Conservation (phyloP, 2,329 filamentous ascomycete species). For the Colletotrichum sp. region DNA sequence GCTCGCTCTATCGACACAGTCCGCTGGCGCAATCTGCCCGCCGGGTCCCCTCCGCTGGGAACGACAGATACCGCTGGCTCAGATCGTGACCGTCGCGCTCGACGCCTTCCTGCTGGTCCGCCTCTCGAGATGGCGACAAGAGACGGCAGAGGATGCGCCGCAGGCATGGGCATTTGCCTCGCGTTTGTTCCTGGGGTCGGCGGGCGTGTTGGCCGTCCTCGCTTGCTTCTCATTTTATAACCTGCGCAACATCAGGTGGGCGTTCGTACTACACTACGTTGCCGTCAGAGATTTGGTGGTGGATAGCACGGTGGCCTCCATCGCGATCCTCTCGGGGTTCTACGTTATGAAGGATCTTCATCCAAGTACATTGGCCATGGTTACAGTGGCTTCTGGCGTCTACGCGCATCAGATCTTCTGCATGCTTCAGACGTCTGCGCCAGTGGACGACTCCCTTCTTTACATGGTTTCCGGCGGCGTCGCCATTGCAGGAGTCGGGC, state of each 20-base stretch:
- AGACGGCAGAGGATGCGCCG: constrained; percentile 25
- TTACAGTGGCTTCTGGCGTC: constrained; percentile 26
- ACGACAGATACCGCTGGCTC: constrained; percentile 32
- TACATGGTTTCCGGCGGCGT: not conserved
- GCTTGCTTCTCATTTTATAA: constrained; percentile 33
- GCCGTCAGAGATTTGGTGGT: constrained; percentile 32
- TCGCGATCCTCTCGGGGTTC: constrained; percentile 29
- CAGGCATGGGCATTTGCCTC: constrained; percentile 27
- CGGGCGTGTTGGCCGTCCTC: constrained; percentile 27
- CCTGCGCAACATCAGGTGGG: constrained; percentile 30
- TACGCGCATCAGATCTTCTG: constrained; percentile 26
- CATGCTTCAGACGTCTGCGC: not conserved
- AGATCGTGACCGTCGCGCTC: constrained; percentile 29
- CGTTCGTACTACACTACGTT: constrained; percentile 31
- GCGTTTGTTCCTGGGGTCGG: constrained; percentile 26
- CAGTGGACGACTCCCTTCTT: not conserved
- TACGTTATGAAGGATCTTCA: constrained; percentile 31
- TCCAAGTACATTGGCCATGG: constrained; percentile 30
- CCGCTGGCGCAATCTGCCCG: constrained; percentile 35
- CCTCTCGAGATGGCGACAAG: constrained; percentile 30
- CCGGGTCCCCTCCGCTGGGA: constrained; percentile 26
- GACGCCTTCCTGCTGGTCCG: constrained; percentile 35
- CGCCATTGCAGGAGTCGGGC: constrained; percentile 16
- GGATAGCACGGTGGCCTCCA: constrained; percentile 30
- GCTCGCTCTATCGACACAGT: constrained; percentile 27